These are phyloP conservation scores for Hamigera avellanea DNA, from an alignment of 495 filamentous ascomycete species.

Conservation along the genomic window DNA sequence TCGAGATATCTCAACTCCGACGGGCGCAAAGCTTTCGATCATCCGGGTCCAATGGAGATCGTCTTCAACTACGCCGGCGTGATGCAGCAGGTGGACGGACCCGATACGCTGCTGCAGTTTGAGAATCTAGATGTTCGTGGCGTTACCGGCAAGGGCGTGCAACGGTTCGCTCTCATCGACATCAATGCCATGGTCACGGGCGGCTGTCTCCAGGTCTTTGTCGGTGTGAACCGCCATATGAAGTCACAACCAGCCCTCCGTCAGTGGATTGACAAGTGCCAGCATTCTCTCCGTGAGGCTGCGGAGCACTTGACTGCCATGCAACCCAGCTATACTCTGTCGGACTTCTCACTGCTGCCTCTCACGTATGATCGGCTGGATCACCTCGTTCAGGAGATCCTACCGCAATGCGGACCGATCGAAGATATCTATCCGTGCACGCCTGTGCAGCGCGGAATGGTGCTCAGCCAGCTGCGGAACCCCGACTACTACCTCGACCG, in stretches of 20 bases:
- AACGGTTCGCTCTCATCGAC: conserved; percentile 47
- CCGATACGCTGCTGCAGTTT: conserved; percentile 38
- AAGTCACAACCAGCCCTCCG: conserved; percentile 36
- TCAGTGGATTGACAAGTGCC: conserved; percentile 41
- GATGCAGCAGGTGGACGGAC: conserved; percentile 41
- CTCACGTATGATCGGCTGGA: conserved; percentile 37
- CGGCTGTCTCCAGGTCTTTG: conserved; percentile 38
- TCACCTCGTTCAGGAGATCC: conserved; percentile 3
- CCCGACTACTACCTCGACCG: too few relatives aligned
- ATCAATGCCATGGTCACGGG: conserved; percentile 37
- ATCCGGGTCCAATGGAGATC: conserved; percentile 44
- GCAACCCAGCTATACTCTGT: conserved; percentile 24
- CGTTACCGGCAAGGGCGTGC: conserved; percentile 28
- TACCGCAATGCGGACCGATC: too few relatives aligned
- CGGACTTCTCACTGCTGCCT: conserved; percentile 40
- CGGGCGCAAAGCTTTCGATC: conserved; percentile 6
- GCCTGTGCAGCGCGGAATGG: conserved; percentile 27
- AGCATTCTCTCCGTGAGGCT: conserved; percentile 30
- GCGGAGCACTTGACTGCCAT: background rate
- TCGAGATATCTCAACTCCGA: conserved; percentile 5
- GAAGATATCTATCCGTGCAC: conserved; percentile 30
- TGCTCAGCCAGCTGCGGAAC: conserved; percentile 34
- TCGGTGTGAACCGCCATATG: conserved; percentile 39
- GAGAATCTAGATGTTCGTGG: conserved; percentile 11
- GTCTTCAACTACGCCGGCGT: conserved; percentile 49